Evolutionary conservation across 2,329 filamentous ascomycete species (phyloP).

Genomic region (Lecanoromycetidae sp.): DNA sequence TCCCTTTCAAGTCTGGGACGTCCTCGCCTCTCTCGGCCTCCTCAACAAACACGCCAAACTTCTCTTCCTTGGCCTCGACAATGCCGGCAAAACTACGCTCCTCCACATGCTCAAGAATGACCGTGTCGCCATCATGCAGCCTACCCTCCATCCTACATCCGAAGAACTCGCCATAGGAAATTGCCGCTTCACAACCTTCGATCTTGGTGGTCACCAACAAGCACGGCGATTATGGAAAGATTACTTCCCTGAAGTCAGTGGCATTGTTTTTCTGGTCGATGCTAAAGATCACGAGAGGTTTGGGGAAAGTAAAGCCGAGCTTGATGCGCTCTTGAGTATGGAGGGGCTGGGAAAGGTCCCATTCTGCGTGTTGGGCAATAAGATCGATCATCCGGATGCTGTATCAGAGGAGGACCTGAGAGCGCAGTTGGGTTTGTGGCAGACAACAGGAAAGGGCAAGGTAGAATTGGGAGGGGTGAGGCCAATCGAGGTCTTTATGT

Average conservation of each 20-base stretch:
- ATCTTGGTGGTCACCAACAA: slow-evolving; percentile 87
- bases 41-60: slow-evolving; percentile 80
- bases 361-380: slow-evolving; percentile 94
- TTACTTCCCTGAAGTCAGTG: slow-evolving; percentile 91
- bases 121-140: slow-evolving; percentile 79
- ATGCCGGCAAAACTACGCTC: slow-evolving; percentile 87
- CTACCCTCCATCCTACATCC: slow-evolving; percentile 82
- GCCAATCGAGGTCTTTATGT: slow-evolving; percentile 98
- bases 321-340: slow-evolving; percentile 91
- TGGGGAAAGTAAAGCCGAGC: slow-evolving; percentile 86
- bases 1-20: slow-evolving; percentile 60
- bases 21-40: slow-evolving; percentile 74
- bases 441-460: slow-evolving; percentile 94
- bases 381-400: slow-evolving; percentile 96
- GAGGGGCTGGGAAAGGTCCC: slow-evolving; percentile 93
- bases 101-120: slow-evolving; percentile 97
- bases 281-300: slow-evolving; percentile 96
- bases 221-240: slow-evolving; percentile 92
- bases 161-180: slow-evolving; percentile 89
- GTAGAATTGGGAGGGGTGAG: slow-evolving; percentile 82
- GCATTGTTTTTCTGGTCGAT: slow-evolving; percentile 90
- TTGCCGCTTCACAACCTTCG: slow-evolving; percentile 88
- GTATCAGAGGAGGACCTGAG: slow-evolving; percentile 92
- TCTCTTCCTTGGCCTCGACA: slow-evolving; percentile 29
- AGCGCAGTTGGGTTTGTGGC: slow-evolving; percentile 83